Base-by-base conservation (phyloP, 495 filamentous ascomycete genomes). In the Halenospora varia region DNA sequence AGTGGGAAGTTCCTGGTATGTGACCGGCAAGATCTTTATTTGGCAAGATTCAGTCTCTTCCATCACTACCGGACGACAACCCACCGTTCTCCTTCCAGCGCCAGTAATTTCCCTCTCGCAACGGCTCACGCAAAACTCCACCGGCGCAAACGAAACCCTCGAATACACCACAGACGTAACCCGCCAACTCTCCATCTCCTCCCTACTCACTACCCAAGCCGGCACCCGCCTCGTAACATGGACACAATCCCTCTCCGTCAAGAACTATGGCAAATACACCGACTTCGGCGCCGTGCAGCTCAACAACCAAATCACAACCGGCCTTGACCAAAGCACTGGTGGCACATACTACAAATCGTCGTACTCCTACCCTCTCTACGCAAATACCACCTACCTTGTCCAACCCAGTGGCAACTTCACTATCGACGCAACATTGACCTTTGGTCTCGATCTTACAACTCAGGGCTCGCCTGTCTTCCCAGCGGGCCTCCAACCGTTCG, bases 1-100 rank as follows among this genome's bases (percentile, higher is more conserved):
- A 1, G 81, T 92, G 15, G 81, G 78, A n/a, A 78, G 77, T 39
- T 84, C 85, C 62, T 96, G 92, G 91, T 78, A 88, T 52, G 85
- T 96, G 6, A 90, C 88, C 0, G 91, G 89, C 4, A 93, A 90
- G 50, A 77, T 95, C 18, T 92, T 95, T 64, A 60, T 92, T 10
- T 95, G 88, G 79, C 71, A 84, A 1, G 82, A 84, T 58, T 60
- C 66, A 3, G 60, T 73, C 11, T 10, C 8, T 6, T 78, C 72
- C n/a, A 66, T 81, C 39, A 83, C 84, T 0, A 84, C 76, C 1
- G 79, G 82, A 1, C 47, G 40, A 22, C 15, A 1, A 11, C 68
- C 69, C 48, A 51, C 41, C 17, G 45, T 60, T 29, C 53, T 48
- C 9, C 50, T 56, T 18, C 49, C 65, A 13, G 18, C 46, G 15